Conservation (phyloP, 768 basidiomycete genomes). For the Russula vinacea region DNA sequence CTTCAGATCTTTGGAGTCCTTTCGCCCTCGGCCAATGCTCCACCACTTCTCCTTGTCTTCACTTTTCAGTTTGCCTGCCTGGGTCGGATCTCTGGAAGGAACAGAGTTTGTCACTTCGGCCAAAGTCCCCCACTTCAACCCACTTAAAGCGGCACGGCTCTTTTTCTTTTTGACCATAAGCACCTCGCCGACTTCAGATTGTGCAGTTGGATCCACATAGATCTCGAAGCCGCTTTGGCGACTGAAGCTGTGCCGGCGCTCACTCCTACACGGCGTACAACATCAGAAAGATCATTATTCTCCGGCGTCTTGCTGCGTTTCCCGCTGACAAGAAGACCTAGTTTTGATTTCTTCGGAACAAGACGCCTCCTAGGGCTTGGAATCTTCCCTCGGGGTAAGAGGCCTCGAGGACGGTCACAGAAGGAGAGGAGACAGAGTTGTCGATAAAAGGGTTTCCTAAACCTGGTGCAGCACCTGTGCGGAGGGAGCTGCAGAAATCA, state of each 20-base stretch:
- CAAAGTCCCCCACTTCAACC: slow-evolving; percentile 51
- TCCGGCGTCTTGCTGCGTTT: slow-evolving; percentile 31
- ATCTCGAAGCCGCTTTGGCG: slow-evolving; percentile 64
- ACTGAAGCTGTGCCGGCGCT: slow-evolving; percentile 43
- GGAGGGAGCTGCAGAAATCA: slow-evolving; percentile 66
- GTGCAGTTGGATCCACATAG: slow-evolving; percentile 59
- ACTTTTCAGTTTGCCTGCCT: slow-evolving; percentile 41
- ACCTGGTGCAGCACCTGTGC: slow-evolving; percentile 38
- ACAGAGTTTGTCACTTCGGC: slow-evolving; percentile 55
- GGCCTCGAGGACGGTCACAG: slow-evolving; percentile 31
- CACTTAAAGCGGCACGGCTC: slow-evolving; percentile 56
- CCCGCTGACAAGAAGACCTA: slow-evolving; percentile 44
- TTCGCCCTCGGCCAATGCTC: slow-evolving; percentile 73
- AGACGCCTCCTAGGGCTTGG: slow-evolving; percentile 44
- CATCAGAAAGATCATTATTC: slow-evolving; percentile 58
- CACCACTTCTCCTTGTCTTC: slow-evolving; percentile 70
- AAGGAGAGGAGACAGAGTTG: slow-evolving; percentile 34
- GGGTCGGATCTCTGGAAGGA: slow-evolving; percentile 31
- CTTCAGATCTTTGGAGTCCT: slow-evolving; percentile 66
- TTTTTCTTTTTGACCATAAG: slow-evolving; percentile 77
- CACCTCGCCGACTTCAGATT: slow-evolving; percentile 66
- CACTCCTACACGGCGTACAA: slow-evolving; percentile 54
- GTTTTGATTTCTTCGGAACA: slow-evolving; percentile 72
- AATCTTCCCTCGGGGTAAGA: slow-evolving; percentile 39
- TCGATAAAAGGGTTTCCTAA: slow-evolving; percentile 34